phyloP scores from a whole-genome alignment of 176 grass and related monocot genomes.

The Stipa capillata region DNA sequence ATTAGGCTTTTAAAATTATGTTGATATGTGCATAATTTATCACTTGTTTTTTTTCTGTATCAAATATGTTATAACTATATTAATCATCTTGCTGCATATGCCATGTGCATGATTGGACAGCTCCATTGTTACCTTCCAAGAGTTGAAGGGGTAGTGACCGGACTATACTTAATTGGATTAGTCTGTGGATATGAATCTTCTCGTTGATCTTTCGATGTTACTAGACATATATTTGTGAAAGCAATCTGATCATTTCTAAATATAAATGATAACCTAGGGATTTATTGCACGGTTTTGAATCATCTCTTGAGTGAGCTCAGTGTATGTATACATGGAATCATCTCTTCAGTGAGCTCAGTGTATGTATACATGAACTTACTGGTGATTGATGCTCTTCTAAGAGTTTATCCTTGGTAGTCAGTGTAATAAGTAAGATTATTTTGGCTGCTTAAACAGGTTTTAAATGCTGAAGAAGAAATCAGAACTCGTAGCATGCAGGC shows the following conservation, averaged over 20 bases:
- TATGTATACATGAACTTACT: neutral
- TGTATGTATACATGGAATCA: neutral
- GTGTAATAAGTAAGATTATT: neutral
- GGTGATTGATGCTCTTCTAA: neutral
- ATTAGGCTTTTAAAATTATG: neutral
- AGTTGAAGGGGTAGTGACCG: neutral
- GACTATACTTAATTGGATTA: neutral
- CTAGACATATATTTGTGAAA: neutral
- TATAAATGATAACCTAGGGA: neutral
- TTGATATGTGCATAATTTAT: neutral
- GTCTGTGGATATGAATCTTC: neutral
- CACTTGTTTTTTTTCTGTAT: neutral
- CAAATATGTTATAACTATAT: neutral
- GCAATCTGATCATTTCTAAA: neutral
- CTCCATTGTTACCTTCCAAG: neutral
- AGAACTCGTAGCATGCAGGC: slow-evolving; percentile 53
- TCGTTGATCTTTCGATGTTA: neutral
- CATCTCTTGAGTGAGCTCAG: neutral
- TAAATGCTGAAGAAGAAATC: slow-evolving; percentile 93
- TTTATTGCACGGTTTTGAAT: neutral
- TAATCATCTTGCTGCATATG: neutral
- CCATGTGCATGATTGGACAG: neutral
- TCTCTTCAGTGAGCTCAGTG: neutral
- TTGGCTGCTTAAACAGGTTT: slow-evolving; percentile 51
- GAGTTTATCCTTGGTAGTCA: neutral